Base-by-base conservation (phyloP, 2,329 filamentous ascomycete genomes). In the Colletotrichum musicola region DNA sequence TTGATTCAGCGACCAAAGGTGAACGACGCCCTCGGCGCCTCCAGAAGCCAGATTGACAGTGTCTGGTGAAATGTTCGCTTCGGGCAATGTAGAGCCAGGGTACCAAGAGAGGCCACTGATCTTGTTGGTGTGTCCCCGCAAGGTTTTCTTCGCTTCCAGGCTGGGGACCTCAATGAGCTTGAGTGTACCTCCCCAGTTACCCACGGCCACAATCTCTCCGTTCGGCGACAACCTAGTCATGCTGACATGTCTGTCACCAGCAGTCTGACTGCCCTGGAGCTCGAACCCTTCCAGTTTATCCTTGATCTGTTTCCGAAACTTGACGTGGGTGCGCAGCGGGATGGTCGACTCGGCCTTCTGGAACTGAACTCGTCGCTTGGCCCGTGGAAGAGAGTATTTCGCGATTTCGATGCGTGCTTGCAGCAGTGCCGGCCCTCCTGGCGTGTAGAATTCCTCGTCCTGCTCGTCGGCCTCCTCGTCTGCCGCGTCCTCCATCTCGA, bases 361-460 rank as follows among this genome's bases (percentile, higher is more conserved):
- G 73, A 91, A 92, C 20, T 88, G 89, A 4, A 96, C 83, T 72
- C 95, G 88, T 73, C 88, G 88, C 77, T 93, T 93, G 58, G 96
- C 93, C 64, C 93, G 86, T 1, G 94, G 94, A 56, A 99, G 81
- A 6, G 94, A 97, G 79, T 91, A 98, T 53, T 87, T 85, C 6
- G 95, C 94, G 70, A 99, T 94, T 27, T 91, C 87, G 74, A 90
- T 89, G 69, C 96, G 88, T 2, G 94, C 93, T 58, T 92, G 85
- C 4, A 97, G 81, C 25, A 99, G 84, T 47, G 91, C 90, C 4
- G 88, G 85, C 1, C 90, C 89, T 3, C 96, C 96, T 74, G 92
- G 88, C 0, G 95, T 97, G 78, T 98, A 99, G 79, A 98, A 99
- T 74, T 99, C 96, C 76, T 98, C 94, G 72, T 97, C 93, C 73